Evolutionary conservation across 2,329 filamentous ascomycete species (phyloP), one percentile per base, ranked within the genome.

Genomic region (Hortaea werneckii): DNA sequence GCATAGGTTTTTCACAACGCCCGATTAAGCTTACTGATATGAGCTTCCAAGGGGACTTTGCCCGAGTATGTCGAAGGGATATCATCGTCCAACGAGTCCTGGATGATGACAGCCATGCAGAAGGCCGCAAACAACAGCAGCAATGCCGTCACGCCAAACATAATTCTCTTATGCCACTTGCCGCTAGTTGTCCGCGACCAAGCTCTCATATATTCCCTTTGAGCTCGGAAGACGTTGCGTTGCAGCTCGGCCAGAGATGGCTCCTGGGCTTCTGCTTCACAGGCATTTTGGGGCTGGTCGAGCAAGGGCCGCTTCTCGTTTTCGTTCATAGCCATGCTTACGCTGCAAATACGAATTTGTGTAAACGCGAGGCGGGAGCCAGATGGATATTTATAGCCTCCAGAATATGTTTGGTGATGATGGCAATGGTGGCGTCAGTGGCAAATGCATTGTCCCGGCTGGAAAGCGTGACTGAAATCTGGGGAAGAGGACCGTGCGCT

Each of bases 31-130:
- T 35, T 35, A 35, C 32, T 98, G 57, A 96, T 92, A 65, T 96
- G 90, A 46, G 87, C 86, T 65, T 98, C 92, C 2, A 98, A 68
- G 4, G 87, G 85, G 4, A 96, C 83, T 47, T 63, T 70, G 37
- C 54, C 48, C 4, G 47, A 40, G 40, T 49, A 52, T 2, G 44
- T 41, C 11, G 29, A 43, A 27, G 42, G 40, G 5, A 58, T 56
- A 29, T 58, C 55, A 12, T 60, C 57, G 40, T 44, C 47, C 30
- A 57, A 50, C 11, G 56, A 46, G 38, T 55, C 57, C 29, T 45
- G 28, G 30, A 53, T 42, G 29, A 61, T 56, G 9, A 60, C 37
- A 20, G 48, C 49, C 29, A 60, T 26, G 53, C 55, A 54, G 41
- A 60, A 47, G 30, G 54, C n/a, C 47, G 57, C 45, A 44, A 58